These are phyloP conservation scores for Glaciozyma martinii DNA, from an alignment of 768 basidiomycete genomes.

Conservation along the genomic window DNA sequence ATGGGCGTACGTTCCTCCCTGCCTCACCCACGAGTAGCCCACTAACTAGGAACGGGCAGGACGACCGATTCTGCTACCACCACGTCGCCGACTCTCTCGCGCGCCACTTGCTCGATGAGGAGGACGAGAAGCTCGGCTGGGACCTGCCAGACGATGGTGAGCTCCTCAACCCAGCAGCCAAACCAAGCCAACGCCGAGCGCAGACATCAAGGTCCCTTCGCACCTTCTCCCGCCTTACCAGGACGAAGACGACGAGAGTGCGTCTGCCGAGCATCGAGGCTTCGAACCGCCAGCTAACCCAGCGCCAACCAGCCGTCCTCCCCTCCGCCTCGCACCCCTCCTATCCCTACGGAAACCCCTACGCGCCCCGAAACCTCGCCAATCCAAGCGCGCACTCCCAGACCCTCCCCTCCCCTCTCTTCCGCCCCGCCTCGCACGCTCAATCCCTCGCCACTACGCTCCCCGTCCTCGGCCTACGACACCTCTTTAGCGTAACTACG, in stretches of 20 bases:
- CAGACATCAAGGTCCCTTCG: conserved; percentile 28
- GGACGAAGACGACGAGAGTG: conserved; percentile 34
- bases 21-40: too few species aligned
- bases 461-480: conserved; percentile 12
- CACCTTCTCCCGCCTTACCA: conserved; percentile 32
- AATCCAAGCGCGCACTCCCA: conserved; percentile 4
- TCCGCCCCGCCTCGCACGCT: conserved; percentile 4
- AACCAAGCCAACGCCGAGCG: too few species aligned
- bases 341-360: conserved; percentile 36
- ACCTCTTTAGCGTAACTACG: conserved; percentile 12
- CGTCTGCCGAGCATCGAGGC: neutral
- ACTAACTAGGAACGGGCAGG: neutral
- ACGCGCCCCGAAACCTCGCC: conserved; percentile 15
- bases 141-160: neutral
- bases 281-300: neutral
- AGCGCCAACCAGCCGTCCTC: conserved; percentile 17
- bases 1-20: too few species aligned
- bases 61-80: conserved; percentile 1
- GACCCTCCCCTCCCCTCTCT: neutral
- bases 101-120: neutral
- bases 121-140: neutral
- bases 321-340: conserved; percentile 32
- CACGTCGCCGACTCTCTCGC: neutral
- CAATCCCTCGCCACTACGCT: conserved; percentile 20
- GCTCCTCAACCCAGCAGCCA: neutral